These are phyloP conservation scores for Arthroderma sp. DNA, from an alignment of 2,329 filamentous ascomycete species.

Conservation along the genomic window DNA sequence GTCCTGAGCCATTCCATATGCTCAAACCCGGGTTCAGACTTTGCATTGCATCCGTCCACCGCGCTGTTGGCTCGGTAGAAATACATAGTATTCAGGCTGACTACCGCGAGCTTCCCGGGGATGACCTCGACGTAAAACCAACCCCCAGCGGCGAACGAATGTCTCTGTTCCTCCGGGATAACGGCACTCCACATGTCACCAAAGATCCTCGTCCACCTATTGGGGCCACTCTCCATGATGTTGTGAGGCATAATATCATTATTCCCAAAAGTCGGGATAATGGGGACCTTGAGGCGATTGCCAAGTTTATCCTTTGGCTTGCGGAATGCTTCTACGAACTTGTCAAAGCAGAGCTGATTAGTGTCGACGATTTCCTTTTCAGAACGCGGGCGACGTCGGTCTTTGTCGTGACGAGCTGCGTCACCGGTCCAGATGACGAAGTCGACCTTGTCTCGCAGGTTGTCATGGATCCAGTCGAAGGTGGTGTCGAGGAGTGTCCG, in stretches of 20 bases:
- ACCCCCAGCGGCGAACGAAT: constrained; percentile 81
- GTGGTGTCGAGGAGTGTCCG: constrained; percentile 72
- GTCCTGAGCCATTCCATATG: constrained; percentile 94
- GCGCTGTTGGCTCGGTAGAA: constrained; percentile 88
- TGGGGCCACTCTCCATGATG: constrained; percentile 74
- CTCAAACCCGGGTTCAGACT: constrained; percentile 76
- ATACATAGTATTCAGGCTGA: constrained; percentile 93
- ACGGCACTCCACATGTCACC: constrained; percentile 69
- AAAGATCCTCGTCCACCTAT: constrained; percentile 70
- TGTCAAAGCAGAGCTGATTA: constrained; percentile 63
- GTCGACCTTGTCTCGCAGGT: constrained; percentile 67
- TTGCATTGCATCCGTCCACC: constrained; percentile 74
- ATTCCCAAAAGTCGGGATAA: constrained; percentile 87
- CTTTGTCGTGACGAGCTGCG: constrained; percentile 78
- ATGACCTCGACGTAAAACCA: constrained; percentile 95
- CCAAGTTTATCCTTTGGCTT: constrained; percentile 15
- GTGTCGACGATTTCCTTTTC: constrained; percentile 62
- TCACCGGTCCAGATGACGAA: constrained; percentile 93
- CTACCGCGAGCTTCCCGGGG: constrained; percentile 69
- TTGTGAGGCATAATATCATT: constrained; percentile 98
- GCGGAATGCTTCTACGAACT: constrained; percentile 61
- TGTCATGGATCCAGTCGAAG: constrained; percentile 71
- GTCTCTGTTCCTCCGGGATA: constrained; percentile 82
- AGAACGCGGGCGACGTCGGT: constrained; percentile 65
- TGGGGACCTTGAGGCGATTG: constrained; percentile 56